Evolutionary conservation across 73 alveolate genomes (phyloP).

Genomic region (Effrenium voratum): DNA sequence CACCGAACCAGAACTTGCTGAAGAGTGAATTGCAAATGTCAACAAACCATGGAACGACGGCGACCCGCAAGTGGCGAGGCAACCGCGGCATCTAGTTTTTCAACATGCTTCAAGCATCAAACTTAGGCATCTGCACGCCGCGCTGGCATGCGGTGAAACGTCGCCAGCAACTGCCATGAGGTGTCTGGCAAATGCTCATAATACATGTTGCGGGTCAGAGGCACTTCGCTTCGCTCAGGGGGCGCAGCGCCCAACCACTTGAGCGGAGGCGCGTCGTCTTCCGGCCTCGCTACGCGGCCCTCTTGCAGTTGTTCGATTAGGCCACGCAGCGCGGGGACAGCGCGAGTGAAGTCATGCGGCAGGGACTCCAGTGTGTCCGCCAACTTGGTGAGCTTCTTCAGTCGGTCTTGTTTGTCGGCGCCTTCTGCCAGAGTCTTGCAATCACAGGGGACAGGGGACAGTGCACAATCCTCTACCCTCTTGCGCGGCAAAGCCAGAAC

Average conservation of each 20-base stretch:
- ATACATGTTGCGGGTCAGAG: not conserved
- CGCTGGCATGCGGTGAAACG: no score
- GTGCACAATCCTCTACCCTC: not conserved
- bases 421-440: not conserved
- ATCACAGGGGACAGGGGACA: not conserved
- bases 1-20: no score
- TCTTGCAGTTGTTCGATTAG: not conserved
- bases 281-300: not conserved
- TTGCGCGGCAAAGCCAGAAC: not conserved
- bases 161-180: not conserved
- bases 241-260: not conserved
- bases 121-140: no score
- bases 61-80: no score
- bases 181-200: not conserved
- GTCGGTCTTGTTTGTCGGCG: not conserved
- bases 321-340: not conserved
- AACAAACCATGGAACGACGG: no score
- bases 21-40: no score
- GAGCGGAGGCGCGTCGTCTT: not conserved
- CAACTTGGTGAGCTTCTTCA: not conserved
- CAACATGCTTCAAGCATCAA: no score
- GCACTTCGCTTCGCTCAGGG: no score
- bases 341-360: not conserved
- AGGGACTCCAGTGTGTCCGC: not conserved
- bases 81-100: no score